These are phyloP conservation scores for Linderniella brevidens DNA, from an alignment of 257 asterid species.

Conservation along the genomic window DNA sequence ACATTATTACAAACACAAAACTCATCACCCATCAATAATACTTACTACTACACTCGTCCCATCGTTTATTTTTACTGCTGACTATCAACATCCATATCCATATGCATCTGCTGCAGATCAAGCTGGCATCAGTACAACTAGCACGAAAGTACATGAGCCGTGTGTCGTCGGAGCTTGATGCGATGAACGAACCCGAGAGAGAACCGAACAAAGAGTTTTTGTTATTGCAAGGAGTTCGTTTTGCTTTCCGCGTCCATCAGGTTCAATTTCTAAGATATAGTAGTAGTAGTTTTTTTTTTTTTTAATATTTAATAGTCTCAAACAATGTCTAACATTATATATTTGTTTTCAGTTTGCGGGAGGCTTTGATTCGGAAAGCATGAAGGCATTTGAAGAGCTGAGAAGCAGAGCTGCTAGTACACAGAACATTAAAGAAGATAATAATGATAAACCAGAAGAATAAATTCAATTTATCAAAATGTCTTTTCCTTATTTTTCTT, in stretches of 20 bases:
- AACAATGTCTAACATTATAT: no score
- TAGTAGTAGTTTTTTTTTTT: no score
- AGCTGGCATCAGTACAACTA: constrained; percentile 80
- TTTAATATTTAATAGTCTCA: background rate
- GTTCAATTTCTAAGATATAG: constrained; percentile 11
- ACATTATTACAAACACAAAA: no score
- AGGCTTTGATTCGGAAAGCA: constrained; percentile 95
- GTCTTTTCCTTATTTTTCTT: no score
- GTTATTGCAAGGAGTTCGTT: constrained; percentile 87
- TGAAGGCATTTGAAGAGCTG: constrained; percentile 96
- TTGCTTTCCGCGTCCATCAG: constrained; percentile 98
- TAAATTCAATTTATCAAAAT: no score
- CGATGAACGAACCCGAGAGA: constrained; percentile 63
- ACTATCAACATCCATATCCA: background rate
- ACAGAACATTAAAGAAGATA: no score
- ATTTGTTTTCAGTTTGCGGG: constrained; percentile 71
- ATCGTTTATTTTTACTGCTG: no score
- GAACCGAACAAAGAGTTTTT: constrained; percentile 88
- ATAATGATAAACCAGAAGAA: no score
- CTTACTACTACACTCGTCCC: no score
- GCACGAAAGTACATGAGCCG: constrained; percentile 96
- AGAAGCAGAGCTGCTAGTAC: constrained; percentile 38
- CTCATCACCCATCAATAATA: no score
- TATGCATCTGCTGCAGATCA: constrained; percentile 46
- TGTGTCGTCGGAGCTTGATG: constrained; percentile 78